These are phyloP conservation scores for Fusarium gaditjirri DNA, from an alignment of 2,329 filamentous ascomycete species.

Conservation along the genomic window DNA sequence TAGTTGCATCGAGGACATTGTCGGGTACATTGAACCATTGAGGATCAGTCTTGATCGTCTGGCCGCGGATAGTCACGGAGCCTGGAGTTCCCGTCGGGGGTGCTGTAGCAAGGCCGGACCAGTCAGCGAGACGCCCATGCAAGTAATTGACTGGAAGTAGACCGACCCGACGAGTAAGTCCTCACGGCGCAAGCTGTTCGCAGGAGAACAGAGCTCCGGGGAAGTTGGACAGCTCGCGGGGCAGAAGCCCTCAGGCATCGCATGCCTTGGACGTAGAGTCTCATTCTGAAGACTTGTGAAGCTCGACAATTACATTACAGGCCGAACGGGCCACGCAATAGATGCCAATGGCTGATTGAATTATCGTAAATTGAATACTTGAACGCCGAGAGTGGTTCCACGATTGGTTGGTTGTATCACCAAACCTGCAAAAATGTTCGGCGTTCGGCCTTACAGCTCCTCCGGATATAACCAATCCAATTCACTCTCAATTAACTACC, in stretches of 20 bases:
- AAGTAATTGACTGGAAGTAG: slow-evolving; percentile 12
- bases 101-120: slow-evolving; percentile 26
- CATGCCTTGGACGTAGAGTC: slow-evolving; percentile 40
- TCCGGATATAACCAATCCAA: slow-evolving; percentile 24
- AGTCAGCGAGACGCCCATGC: slow-evolving; percentile 36
- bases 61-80: slow-evolving; percentile 68
- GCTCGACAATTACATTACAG: slow-evolving; percentile 37
- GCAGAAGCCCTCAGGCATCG: slow-evolving; percentile 45
- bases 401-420: slow-evolving; percentile 8
- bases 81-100: slow-evolving; percentile 42
- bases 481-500: not conserved
- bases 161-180: slow-evolving; percentile 44
- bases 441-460: slow-evolving; percentile 33
- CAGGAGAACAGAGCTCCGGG: slow-evolving; percentile 38
- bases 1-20: slow-evolving; percentile 78
- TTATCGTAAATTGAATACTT: not conserved
- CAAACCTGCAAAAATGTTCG: slow-evolving; percentile 23
- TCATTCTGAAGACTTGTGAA: slow-evolving; percentile 36
- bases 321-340: slow-evolving; percentile 7
- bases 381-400: slow-evolving; percentile 8
- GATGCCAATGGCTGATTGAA: slow-evolving; percentile 21
- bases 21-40: slow-evolving; percentile 85
- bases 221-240: slow-evolving; percentile 38
- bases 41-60: slow-evolving; percentile 67
- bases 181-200: slow-evolving; percentile 39